Percentiles rank a stretch among this genome's conserved stretches.
Conservation (phyloP, 2,329 filamentous ascomycete species). For the Chrysoporthe puriensis region DNA sequence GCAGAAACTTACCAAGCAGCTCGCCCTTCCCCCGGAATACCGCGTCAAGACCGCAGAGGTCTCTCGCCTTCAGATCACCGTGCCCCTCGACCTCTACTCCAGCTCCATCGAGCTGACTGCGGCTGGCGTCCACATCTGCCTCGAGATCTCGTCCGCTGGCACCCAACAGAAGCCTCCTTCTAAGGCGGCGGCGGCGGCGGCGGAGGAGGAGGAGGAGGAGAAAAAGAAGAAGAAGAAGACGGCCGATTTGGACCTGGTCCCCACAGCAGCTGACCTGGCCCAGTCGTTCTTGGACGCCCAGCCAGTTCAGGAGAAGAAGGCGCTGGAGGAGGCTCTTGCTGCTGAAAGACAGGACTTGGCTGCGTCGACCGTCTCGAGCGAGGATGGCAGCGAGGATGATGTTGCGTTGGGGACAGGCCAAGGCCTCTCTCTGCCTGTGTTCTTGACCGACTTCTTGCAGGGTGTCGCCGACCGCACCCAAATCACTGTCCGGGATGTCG, state of each 20-base stretch:
- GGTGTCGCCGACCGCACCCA: constrained; percentile 74
- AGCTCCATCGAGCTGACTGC: constrained; percentile 83
- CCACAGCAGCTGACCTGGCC: constrained; percentile 73
- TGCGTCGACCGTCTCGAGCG: constrained; percentile 60
- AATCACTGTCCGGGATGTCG: constrained; percentile 66
- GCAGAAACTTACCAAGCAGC: constrained; percentile 77
- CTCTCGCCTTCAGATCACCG: constrained; percentile 74
- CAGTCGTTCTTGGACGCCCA: constrained; percentile 79
- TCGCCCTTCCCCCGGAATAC: constrained; percentile 75
- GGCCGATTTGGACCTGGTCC: constrained; percentile 50
- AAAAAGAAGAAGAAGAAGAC: constrained; percentile 33
- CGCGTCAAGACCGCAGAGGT: constrained; percentile 75
- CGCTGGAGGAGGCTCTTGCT: constrained; percentile 70
- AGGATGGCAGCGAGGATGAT: constrained; percentile 66
- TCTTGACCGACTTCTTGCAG: constrained; percentile 73
- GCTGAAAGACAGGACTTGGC: constrained; percentile 65
- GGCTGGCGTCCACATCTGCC: constrained; percentile 75
- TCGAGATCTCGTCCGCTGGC: constrained; percentile 55
- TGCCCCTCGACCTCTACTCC: constrained; percentile 86
- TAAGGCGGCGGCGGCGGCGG: constrained; percentile 17
- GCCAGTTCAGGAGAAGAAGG: constrained; percentile 64
- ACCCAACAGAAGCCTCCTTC: constrained; percentile 37
- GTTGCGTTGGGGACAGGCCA: constrained; percentile 69
- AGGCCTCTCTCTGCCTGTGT: constrained; percentile 68
- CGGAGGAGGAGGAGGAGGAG: constrained; percentile 19